Conservation (phyloP, 768 basidiomycete species). For the Leccinum variicolor region DNA sequence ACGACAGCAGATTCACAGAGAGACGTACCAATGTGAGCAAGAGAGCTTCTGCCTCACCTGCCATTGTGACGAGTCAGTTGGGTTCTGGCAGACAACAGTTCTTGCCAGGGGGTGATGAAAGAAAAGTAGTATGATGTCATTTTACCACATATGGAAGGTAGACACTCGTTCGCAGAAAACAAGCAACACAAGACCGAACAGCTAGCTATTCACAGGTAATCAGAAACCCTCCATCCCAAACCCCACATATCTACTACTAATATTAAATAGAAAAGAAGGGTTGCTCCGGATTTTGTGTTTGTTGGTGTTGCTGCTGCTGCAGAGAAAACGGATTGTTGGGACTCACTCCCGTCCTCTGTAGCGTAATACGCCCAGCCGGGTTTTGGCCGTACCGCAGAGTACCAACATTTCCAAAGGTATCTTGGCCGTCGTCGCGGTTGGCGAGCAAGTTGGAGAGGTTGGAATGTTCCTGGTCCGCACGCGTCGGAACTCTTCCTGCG, state of each 20-base stretch:
- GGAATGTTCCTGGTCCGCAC: slow-evolving; percentile 66
- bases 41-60: slow-evolving; percentile 7
- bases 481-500: slow-evolving; percentile 29
- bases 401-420: slow-evolving; percentile 94
- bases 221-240: neutral
- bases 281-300: slow-evolving; percentile 56
- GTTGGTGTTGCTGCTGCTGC: slow-evolving; percentile 44
- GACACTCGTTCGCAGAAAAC: neutral
- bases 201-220: slow-evolving; percentile 11
- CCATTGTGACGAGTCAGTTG: slow-evolving; percentile 8
- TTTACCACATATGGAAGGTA: slow-evolving; percentile 16
- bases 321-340: slow-evolving; percentile 63
- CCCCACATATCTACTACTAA: neutral
- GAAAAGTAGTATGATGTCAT: slow-evolving; percentile 23
- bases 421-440: slow-evolving; percentile 86
- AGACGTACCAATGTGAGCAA: slow-evolving; percentile 11
- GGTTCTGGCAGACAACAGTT: no score
- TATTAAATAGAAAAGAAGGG: slow-evolving; percentile 75
- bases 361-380: slow-evolving; percentile 46
- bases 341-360: slow-evolving; percentile 45
- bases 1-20: accelerated
- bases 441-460: slow-evolving; percentile 82
- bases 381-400: slow-evolving; percentile 67
- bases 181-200: neutral
- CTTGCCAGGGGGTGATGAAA: no score